Base-by-base conservation (phyloP, 352 stramenopile genomes). In the Phytophthora citrophthora region DNA sequence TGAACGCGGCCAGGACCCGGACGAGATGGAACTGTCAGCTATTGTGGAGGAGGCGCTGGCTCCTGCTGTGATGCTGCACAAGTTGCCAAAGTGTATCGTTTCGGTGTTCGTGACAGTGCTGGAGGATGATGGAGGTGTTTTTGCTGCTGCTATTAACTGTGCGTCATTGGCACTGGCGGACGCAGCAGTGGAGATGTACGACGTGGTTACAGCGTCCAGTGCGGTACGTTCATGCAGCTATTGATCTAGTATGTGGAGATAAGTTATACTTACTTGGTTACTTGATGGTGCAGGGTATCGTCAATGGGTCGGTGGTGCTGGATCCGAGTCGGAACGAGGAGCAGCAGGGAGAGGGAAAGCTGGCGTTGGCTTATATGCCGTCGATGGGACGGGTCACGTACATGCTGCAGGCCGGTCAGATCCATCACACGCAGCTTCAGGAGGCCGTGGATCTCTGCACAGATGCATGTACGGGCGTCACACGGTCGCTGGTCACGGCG, bases 181-280 rank as follows among this genome's bases (percentile, higher is more conserved):
- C 48, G 90, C 89, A 6, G 89, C 88, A 0, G 87, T 97, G n/a
- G 91, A 97, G 72, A 95, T 97, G 77, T 95, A 91, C 51, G 91
- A 97, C 68, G 75, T 97, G 24, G 90, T 97, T 29, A 90, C 90
- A 23, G 81, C 88, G 5, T 76, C 88, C 10, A 88, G 66, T 53
- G 91, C 85, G 24, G 85, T 84, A 18, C 53, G 74, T 75, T 55
- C 38, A 23, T 50, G 31, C 11, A 20, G 36, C 43, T 38, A 27
- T 6, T 54, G 5, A 29, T 16, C 18, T 45, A 5, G 24, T 41
- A 36, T 32, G 34, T 7, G 24, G 38, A 20, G 9, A 13, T 24
- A 27, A 9, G 26, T 39, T 31, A 20, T 6, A 20, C 38, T 70
- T 34, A 60, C 48, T 20, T 48, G 38, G 6, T 43, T 27, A 20